A percentile compares a stretch with the other conserved stretches of the same genome.
phyloP scores from a whole-genome alignment of 1,284 basidiomycete species.

The Agroathelia rolfsii region DNA sequence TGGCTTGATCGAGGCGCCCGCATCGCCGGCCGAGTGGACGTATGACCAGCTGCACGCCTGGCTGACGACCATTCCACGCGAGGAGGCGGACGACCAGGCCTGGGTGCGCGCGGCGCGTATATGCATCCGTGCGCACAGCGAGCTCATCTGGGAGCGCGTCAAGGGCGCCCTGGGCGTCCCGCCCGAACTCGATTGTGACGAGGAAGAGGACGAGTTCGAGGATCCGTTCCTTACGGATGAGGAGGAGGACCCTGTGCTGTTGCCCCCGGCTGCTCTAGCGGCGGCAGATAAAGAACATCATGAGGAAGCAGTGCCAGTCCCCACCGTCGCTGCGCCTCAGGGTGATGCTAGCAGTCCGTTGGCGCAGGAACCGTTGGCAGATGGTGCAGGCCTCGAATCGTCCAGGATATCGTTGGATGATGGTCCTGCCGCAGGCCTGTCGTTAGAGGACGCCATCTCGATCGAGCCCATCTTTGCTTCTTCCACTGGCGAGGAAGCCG shows the following conservation, averaged over 20 bases:
- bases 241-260: conserved; percentile 10
- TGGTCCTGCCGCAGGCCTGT: too few species aligned
- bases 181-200: conserved; percentile 58
- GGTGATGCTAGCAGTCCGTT: background rate
- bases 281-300: too few species aligned
- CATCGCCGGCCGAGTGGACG: conserved; percentile 47
- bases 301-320: conserved; percentile 10
- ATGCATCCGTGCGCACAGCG: conserved; percentile 59
- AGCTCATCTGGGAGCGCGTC: conserved; percentile 75
- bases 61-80: conserved; percentile 50
- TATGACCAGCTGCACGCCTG: conserved; percentile 49
- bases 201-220: conserved; percentile 21
- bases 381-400: too few species aligned
- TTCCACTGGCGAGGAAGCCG: too few species aligned
- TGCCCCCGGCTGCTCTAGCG: too few species aligned
- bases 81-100: conserved; percentile 43
- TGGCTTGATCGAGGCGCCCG: conserved; percentile 16
- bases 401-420: too few species aligned
- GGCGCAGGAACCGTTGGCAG: too few species aligned
- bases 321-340: conserved; percentile 8
- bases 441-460: too few species aligned
- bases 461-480: too few species aligned
- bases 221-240: conserved; percentile 11
- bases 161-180: conserved; percentile 73
- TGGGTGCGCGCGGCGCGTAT: conserved; percentile 58